phyloP scores from a whole-genome alignment of 495 filamentous ascomycete species.

The Copromyces sp. region DNA sequence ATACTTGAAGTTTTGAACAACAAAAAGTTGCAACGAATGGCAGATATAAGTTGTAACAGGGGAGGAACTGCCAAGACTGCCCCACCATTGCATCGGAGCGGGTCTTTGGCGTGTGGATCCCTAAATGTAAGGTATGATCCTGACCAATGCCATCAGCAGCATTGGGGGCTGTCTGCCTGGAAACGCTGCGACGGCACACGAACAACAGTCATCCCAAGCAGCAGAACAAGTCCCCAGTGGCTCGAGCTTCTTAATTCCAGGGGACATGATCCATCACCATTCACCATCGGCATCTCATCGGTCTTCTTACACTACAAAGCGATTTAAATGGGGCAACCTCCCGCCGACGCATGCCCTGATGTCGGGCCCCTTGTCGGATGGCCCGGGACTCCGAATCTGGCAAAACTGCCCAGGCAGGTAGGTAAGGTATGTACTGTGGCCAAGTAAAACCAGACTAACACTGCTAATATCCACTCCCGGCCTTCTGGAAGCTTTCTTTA shows the following conservation, averaged over 20 bases:
- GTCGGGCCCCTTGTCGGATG: neutral
- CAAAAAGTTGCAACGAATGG: neutral
- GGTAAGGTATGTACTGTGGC: neutral
- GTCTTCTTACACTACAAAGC: neutral
- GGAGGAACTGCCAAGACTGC: neutral
- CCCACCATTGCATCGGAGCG: neutral
- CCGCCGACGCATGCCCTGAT: neutral
- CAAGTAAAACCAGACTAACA: neutral
- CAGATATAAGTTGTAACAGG: neutral
- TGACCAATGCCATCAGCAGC: neutral
- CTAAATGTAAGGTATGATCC: neutral
- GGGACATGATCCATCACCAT: neutral
- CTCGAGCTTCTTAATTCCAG: neutral
- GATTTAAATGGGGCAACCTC: neutral
- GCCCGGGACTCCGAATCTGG: slow-evolving; percentile 4
- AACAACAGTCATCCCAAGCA: neutral
- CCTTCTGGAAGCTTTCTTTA: slow-evolving; percentile 20
- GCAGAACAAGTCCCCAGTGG: neutral
- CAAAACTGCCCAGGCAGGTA: neutral
- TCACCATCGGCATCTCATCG: no score
- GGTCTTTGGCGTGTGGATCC: neutral
- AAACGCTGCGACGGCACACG: neutral
- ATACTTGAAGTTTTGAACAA: neutral
- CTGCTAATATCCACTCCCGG: slow-evolving; percentile 3
- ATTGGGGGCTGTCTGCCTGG: neutral